Conservation (phyloP, 208 protist genomes). For the Trypanosoma cruzi region DNA sequence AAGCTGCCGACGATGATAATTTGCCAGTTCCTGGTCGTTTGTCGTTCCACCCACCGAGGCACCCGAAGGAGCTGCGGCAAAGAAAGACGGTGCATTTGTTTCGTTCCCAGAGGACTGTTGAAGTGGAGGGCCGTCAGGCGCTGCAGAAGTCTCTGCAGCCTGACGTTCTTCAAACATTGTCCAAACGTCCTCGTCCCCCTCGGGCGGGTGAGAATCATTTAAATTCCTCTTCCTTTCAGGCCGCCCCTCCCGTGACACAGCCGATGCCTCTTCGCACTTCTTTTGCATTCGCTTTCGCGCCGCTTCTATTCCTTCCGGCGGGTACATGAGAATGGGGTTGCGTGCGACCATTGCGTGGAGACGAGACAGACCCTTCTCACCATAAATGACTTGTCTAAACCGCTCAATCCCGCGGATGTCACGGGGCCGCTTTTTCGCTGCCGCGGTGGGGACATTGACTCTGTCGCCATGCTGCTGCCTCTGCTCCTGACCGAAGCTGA, state of each 20-base stretch:
- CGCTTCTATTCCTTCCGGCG: slow-evolving; percentile 58
- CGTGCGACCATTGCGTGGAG: slow-evolving; percentile 79
- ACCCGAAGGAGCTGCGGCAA: neutral
- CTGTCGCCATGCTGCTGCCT: slow-evolving; percentile 6
- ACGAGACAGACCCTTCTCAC: slow-evolving; percentile 68
- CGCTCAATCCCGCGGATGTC: slow-evolving; percentile 70
- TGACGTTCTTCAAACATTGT: slow-evolving; percentile 24
- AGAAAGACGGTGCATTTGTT: neutral
- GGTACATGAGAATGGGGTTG: slow-evolving; percentile 84
- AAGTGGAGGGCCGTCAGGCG: neutral
- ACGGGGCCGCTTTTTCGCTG: slow-evolving; percentile 64
- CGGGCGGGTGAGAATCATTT: neutral
- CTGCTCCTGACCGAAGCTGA: slow-evolving; percentile 14
- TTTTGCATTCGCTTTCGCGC: slow-evolving; percentile 34
- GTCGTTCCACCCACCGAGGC: neutral
- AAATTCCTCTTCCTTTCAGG: neutral
- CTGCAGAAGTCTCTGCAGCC: slow-evolving; percentile 9
- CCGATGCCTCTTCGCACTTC: slow-evolving; percentile 1
- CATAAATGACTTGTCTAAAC: slow-evolving; percentile 74
- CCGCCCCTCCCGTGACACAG: neutral
- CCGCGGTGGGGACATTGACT: neutral
- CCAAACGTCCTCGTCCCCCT: slow-evolving; percentile 11
- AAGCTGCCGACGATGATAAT: slow-evolving; percentile 79
- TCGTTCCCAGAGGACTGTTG: neutral
- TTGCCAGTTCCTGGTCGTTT: slow-evolving; percentile 35